Evolutionary conservation across 2,329 filamentous ascomycete genomes (phyloP).

Genomic region (Arachnopeziza araneosa): DNA sequence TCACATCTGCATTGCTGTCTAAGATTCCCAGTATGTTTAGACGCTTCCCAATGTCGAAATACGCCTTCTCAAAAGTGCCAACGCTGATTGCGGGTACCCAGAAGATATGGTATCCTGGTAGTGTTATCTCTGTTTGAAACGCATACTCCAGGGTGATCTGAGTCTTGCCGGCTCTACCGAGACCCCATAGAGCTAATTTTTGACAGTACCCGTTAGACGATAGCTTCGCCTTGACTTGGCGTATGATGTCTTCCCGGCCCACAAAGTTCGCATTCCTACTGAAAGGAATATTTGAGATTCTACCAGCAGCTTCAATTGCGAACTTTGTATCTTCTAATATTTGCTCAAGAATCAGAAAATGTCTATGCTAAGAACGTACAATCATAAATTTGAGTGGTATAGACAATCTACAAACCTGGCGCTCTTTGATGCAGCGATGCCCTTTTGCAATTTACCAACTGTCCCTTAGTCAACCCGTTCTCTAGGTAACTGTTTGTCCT

Average conservation of each 20-base stretch:
- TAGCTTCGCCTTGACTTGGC: neutral
- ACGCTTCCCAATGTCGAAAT: slow-evolving; percentile 10
- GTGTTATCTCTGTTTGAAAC: slow-evolving; percentile 2
- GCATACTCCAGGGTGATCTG: slow-evolving; percentile 16
- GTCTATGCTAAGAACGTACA: no score
- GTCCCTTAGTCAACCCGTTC: no score
- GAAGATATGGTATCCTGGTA: slow-evolving; percentile 35
- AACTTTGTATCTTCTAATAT: no score
- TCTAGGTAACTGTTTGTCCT: slow-evolving; percentile 4
- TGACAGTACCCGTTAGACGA: neutral
- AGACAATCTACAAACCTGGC: no score
- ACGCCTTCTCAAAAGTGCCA: slow-evolving; percentile 11
- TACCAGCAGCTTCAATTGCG: no score
- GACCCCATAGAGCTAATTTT: slow-evolving; percentile 4
- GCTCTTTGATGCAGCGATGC: no score
- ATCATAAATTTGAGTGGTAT: no score
- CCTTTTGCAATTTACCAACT: no score
- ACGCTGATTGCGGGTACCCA: slow-evolving; percentile 34
- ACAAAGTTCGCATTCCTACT: slow-evolving; percentile 12
- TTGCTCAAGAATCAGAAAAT: no score
- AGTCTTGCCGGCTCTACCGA: slow-evolving; percentile 15
- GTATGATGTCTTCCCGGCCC: slow-evolving; percentile 7
- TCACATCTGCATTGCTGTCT: slow-evolving; percentile 13
- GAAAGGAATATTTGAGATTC: slow-evolving; percentile 1
- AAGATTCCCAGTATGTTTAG: slow-evolving; percentile 10